Conservation (phyloP, 2,329 filamentous ascomycete species). For the Berkeleyomyces rouxiae region DNA sequence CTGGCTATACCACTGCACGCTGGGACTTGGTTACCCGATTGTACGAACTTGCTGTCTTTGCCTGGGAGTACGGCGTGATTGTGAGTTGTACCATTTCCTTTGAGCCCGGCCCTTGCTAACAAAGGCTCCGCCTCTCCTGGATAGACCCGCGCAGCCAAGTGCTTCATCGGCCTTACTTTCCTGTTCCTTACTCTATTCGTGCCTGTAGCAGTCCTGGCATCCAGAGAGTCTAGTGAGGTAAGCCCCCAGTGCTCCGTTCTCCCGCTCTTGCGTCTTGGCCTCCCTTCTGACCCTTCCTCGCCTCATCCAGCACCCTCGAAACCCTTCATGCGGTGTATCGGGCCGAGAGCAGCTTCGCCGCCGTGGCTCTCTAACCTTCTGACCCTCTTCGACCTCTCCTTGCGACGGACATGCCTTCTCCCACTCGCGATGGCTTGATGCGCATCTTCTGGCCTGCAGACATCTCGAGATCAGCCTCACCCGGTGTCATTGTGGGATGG, state of each 20-base stretch:
- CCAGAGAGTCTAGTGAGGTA: conserved; percentile 66
- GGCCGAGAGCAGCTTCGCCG: conserved; percentile 89
- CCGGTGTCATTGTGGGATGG: conserved; percentile 89
- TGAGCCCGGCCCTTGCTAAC: conserved; percentile 5
- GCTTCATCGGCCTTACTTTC: conserved; percentile 47
- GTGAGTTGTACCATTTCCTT: conserved; percentile 34
- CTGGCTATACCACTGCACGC: conserved; percentile 96
- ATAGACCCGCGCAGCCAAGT: conserved; percentile 13
- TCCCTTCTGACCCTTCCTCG: conserved; percentile 1
- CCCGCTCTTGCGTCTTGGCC: neutral
- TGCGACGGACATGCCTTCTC: conserved; percentile 35
- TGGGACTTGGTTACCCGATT: conserved; percentile 95
- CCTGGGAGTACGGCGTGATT: conserved; percentile 96
- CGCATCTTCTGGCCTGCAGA: conserved; percentile 97
- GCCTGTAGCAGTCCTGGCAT: conserved; percentile 68
- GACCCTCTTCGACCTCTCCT: conserved; percentile 22
- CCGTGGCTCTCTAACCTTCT: conserved; percentile 53
- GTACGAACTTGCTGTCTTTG: conserved; percentile 93
- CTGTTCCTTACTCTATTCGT: conserved; percentile 74
- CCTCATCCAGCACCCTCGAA: conserved; percentile 56
- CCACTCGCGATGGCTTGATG: conserved; percentile 75
- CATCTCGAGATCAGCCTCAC: conserved; percentile 50
- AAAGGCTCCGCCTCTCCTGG: neutral
- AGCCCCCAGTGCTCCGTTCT: conserved; percentile 19
- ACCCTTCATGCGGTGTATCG: conserved; percentile 64